These are phyloP conservation scores for Fusarium siculi DNA, from an alignment of 2,329 filamentous ascomycete species.

Conservation along the genomic window DNA sequence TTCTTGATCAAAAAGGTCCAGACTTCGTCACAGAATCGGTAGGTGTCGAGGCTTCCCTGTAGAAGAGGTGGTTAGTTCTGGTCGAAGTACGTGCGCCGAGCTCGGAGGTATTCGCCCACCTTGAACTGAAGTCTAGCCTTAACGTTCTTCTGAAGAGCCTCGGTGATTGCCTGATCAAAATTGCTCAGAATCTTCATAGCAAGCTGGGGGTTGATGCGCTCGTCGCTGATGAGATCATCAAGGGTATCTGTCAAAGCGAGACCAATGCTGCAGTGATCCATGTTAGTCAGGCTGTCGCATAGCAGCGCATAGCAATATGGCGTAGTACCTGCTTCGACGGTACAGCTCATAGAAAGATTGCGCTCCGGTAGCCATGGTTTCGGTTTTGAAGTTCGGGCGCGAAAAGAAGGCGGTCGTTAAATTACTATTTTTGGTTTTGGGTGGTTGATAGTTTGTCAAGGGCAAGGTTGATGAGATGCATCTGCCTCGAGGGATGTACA, in stretches of 20 bases:
- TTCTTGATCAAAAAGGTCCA: constrained; percentile 99
- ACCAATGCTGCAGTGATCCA: constrained; percentile 75
- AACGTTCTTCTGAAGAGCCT: constrained; percentile 91
- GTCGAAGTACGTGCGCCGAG: not conserved
- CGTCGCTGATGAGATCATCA: constrained; percentile 93
- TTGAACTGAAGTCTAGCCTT: constrained; percentile 94
- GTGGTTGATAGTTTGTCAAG: constrained; percentile 16
- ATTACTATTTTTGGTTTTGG: not conserved
- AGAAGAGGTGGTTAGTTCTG: not conserved
- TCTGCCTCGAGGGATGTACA: constrained; percentile 25
- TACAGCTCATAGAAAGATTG: constrained; percentile 92
- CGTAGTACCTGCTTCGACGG: constrained; percentile 90
- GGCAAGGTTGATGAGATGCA: constrained; percentile 26
- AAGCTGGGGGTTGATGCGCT: constrained; percentile 95
- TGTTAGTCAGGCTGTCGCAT: constrained; percentile 47
- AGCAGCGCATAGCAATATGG: constrained; percentile 42
- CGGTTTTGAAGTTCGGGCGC: not conserved
- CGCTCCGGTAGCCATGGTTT: constrained; percentile 59
- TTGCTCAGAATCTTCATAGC: constrained; percentile 98
- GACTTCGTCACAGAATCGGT: constrained; percentile 99
- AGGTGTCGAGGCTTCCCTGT: constrained; percentile 95
- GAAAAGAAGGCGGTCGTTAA: not conserved
- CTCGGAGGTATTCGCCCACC: constrained; percentile 62
- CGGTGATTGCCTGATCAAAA: constrained; percentile 93
- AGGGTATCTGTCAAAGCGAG: constrained; percentile 94